These are phyloP conservation scores for Sporothrix variecibatus DNA, from an alignment of 2,329 filamentous ascomycete genomes.

Conservation along the genomic window DNA sequence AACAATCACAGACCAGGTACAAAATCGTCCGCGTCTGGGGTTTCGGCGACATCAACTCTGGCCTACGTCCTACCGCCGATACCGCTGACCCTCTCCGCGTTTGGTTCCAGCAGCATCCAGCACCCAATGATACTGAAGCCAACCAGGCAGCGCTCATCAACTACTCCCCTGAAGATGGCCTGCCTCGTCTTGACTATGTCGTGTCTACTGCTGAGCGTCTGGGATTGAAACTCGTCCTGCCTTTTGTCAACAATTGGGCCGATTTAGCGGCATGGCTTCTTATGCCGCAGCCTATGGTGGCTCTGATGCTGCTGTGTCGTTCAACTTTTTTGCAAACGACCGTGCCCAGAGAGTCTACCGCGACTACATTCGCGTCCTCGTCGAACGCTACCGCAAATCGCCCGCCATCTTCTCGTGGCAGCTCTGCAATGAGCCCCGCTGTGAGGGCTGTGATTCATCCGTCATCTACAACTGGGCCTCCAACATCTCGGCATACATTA, in stretches of 20 bases:
- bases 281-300: conserved; percentile 31
- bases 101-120: conserved; percentile 44
- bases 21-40: conserved; percentile 57
- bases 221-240: conserved; percentile 24
- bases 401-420: conserved; percentile 57
- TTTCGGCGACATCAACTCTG: conserved; percentile 50
- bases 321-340: conserved; percentile 18
- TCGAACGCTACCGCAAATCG: conserved; percentile 51
- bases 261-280: conserved; percentile 31
- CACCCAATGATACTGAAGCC: conserved; percentile 11
- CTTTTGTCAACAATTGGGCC: conserved; percentile 30
- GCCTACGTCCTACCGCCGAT: conserved; percentile 36
- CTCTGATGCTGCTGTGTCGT: conserved; percentile 22
- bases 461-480: conserved; percentile 60
- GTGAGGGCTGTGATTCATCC: conserved; percentile 50
- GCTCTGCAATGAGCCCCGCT: conserved; percentile 59
- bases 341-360: conserved; percentile 58
- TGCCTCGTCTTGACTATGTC: conserved; percentile 52
- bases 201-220: conserved; percentile 23
- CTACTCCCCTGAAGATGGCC: conserved; percentile 25
- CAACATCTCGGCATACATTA: conserved; percentile 54
- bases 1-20: conserved; percentile 41
- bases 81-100: conserved; percentile 46
- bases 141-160: conserved; percentile 23
- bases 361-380: conserved; percentile 51